Evolutionary conservation across 1,284 basidiomycete species (phyloP), one percentile per base, ranked within the genome.

Genomic region (Ganoderma sp.): DNA sequence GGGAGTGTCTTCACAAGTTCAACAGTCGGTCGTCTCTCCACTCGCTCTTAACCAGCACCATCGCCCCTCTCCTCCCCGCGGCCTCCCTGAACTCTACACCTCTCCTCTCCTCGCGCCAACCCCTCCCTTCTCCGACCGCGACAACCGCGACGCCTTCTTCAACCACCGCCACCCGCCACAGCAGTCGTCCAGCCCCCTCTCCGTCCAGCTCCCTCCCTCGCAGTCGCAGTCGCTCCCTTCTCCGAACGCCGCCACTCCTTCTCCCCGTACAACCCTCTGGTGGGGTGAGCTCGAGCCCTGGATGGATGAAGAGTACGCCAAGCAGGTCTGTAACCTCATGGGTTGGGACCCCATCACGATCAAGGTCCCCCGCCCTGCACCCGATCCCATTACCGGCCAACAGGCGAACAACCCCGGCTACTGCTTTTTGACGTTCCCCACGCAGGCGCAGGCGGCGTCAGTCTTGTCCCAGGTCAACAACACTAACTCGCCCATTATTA

Each of bases 281-380:
- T 93, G 93, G 90, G 88, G 89, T 74, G 90, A 92, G 76, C 85
- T 95, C 67, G 94, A 95, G 79, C 88, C 90, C 74, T 95, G 93
- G 94, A 95, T 95, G 93, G 93, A 95, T 81, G 93, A 94, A 85
- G 90, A 93, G 78, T 95, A 95, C 82, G 91, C 88, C 58, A 90
- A 91, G 78, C 91, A 93, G 77, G 91, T 94, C 74, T 92, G 91
- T 79, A 81, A 78, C 66, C 82, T 94, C 76, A 92, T 93, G 90
- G 86, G 88, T 70, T 94, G 92, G 92, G 89, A 92, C 66, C 86
- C 90, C 34, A 82, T 88, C 78, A 85, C 78, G 75, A 86, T 92
- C 80, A 91, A 89, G 77, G 88, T 92, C 42, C 90, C 90, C 42
- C 89, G 83, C 71, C 85, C 88, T n/a, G 78, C 84, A 42, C 82